These are phyloP conservation scores for Odontarrhena argentea DNA, from an alignment of 345 rosid genomes.

Conservation along the genomic window DNA sequence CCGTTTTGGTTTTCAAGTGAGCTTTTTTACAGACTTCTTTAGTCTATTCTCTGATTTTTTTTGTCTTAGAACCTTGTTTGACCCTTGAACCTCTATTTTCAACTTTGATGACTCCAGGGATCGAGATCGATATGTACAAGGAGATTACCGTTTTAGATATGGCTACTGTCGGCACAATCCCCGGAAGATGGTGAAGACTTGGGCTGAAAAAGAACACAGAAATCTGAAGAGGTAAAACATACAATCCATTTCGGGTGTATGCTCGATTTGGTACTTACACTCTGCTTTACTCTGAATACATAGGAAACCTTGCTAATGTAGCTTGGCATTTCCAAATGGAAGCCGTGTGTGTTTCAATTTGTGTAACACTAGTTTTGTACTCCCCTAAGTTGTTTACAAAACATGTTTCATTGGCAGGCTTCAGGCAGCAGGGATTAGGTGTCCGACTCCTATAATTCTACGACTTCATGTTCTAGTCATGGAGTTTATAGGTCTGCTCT, in stretches of 20 bases:
- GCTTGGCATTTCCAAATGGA: neutral
- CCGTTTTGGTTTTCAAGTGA: constrained; percentile 87
- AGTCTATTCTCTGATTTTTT: neutral
- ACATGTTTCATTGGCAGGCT: constrained; percentile 56
- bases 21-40: constrained; percentile 23
- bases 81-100: neutral
- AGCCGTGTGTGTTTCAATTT: neutral
- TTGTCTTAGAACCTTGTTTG: neutral
- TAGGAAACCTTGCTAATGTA: neutral
- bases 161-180: constrained; percentile 97
- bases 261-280: neutral
- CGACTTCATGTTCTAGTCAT: constrained; percentile 94
- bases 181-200: constrained; percentile 94
- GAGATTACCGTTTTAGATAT: constrained; percentile 92
- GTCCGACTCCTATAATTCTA: constrained; percentile 73
- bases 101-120: constrained; percentile 57
- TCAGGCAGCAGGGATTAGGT: constrained; percentile 89
- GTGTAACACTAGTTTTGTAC: neutral
- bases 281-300: neutral
- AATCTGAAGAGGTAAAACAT: constrained; percentile 77
- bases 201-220: constrained; percentile 99
- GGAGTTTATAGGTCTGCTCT: constrained; percentile 86
- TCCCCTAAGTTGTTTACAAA: neutral
- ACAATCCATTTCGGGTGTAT: neutral
- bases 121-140: constrained; percentile 94